These are phyloP conservation scores for Senna siamea DNA, from an alignment of 306 rosid species.

Conservation along the genomic window DNA sequence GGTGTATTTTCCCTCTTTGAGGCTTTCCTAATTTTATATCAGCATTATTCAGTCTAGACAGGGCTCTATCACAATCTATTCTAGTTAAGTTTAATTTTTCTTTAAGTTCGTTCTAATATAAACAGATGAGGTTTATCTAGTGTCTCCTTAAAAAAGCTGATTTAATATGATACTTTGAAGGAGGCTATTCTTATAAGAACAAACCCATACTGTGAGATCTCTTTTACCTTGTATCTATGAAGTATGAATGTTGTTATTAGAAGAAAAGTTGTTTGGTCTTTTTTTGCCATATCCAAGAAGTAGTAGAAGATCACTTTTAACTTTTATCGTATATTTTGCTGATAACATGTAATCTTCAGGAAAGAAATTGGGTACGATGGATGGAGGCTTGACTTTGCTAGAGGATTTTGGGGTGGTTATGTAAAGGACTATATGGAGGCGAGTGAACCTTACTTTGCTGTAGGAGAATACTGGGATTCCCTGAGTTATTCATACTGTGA, in stretches of 20 bases:
- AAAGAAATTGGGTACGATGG: constrained; percentile 91
- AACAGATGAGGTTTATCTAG: background rate
- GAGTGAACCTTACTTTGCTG: constrained; percentile 77
- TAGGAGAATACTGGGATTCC: constrained; percentile 95
- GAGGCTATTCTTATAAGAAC: background rate
- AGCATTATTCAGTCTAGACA: too few relatives aligned
- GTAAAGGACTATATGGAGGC: constrained; percentile 77
- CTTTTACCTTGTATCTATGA: constrained; percentile 15
- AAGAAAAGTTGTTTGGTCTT: background rate
- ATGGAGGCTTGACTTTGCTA: constrained; percentile 94
- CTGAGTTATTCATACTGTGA: constrained; percentile 69
- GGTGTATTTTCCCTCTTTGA: too few relatives aligned
- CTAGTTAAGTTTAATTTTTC: too few relatives aligned
- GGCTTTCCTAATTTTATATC: too few relatives aligned
- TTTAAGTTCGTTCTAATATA: background rate
- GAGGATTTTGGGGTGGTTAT: constrained; percentile 99
- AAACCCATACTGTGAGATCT: background rate
- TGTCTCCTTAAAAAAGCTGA: constrained; percentile 2
- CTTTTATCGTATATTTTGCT: constrained; percentile 17
- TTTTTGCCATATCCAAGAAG: background rate
- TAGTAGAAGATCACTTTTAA: background rate
- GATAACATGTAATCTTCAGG: constrained; percentile 49
- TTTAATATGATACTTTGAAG: constrained; percentile 11
- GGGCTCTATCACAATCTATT: too few relatives aligned
- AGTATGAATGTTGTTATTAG: background rate